phyloP scores from a whole-genome alignment of 2,329 filamentous ascomycete species.

The Aspergillus uvarum region DNA sequence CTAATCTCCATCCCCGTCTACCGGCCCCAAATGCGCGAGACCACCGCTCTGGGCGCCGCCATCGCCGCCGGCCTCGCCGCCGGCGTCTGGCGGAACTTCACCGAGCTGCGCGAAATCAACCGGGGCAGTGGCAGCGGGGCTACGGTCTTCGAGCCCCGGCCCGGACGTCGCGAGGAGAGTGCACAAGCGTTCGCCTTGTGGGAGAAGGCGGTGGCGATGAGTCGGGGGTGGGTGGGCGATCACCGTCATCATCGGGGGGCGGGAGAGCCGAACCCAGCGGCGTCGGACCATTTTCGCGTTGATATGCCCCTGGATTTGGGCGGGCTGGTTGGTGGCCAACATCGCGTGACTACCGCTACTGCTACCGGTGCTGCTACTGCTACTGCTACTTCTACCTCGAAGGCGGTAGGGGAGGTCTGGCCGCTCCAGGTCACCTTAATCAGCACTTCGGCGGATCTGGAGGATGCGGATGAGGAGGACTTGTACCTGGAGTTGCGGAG shows the following conservation, averaged over 20 bases:
- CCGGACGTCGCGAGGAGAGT: conserved; percentile 55
- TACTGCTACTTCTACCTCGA: conserved; percentile 11
- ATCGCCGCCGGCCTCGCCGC: conserved; percentile 82
- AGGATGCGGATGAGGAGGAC: conserved; percentile 38
- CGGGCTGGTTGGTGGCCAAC: not conserved
- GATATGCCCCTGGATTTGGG: too few species aligned
- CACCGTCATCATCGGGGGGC: not conserved
- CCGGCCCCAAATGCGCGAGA: conserved; percentile 82
- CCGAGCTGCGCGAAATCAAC: conserved; percentile 72
- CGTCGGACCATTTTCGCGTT: too few species aligned
- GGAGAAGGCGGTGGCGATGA: conserved; percentile 75
- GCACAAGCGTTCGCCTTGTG: conserved; percentile 64
- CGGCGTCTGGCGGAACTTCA: conserved; percentile 72
- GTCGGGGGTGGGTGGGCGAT: conserved; percentile 60
- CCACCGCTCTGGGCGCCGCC: conserved; percentile 79
- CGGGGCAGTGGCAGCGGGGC: conserved; percentile 67
- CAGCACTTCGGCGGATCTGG: conserved; percentile 29
- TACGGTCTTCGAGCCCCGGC: conserved; percentile 64
- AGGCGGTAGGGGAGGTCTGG: conserved; percentile 16
- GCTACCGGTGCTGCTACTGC: not conserved
- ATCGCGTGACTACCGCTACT: not conserved
- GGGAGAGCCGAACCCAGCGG: too few species aligned
- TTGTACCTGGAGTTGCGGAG: conserved; percentile 35
- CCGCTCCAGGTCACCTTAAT: conserved; percentile 6
- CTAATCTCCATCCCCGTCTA: conserved; percentile 77